phyloP scores from a whole-genome alignment of 2,329 filamentous ascomycete genomes.

The Berkeleyomyces rouxiae region DNA sequence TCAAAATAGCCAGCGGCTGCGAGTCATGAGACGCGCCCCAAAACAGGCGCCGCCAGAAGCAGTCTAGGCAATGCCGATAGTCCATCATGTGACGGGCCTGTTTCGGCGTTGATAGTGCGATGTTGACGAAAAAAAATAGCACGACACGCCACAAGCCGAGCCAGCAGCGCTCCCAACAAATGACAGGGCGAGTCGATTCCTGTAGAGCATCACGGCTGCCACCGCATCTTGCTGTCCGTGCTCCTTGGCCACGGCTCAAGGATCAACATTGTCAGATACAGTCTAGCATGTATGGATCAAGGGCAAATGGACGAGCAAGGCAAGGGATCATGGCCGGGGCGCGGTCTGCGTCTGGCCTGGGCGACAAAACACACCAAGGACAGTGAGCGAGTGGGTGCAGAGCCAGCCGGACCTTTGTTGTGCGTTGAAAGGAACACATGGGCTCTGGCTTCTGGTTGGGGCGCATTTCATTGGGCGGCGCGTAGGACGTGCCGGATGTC shows the following conservation, averaged over 20 bases:
- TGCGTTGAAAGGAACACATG: conserved; percentile 1
- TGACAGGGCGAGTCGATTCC: not conserved
- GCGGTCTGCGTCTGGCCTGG: not conserved
- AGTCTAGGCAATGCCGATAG: not conserved
- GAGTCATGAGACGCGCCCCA: not conserved
- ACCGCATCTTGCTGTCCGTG: conserved; percentile 1
- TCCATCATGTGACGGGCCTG: not conserved
- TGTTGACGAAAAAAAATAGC: not conserved
- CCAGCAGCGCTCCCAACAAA: not conserved
- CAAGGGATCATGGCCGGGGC: not conserved
- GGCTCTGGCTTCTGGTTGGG: not conserved
- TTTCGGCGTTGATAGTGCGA: not conserved
- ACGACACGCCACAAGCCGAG: not conserved
- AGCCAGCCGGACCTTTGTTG: not conserved
- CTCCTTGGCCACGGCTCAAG: not conserved
- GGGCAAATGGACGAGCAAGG: not conserved
- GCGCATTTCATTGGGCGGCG: not conserved
- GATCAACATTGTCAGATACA: not conserved
- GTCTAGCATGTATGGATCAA: not conserved
- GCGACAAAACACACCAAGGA: not conserved
- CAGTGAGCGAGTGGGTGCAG: not conserved
- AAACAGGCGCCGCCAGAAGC: not conserved
- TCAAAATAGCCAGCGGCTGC: not conserved
- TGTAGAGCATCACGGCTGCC: not conserved
- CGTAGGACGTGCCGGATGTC: not conserved